phyloP scores from a whole-genome alignment of 2,329 filamentous ascomycete species.

The Chrysoporthe austroafricana region DNA sequence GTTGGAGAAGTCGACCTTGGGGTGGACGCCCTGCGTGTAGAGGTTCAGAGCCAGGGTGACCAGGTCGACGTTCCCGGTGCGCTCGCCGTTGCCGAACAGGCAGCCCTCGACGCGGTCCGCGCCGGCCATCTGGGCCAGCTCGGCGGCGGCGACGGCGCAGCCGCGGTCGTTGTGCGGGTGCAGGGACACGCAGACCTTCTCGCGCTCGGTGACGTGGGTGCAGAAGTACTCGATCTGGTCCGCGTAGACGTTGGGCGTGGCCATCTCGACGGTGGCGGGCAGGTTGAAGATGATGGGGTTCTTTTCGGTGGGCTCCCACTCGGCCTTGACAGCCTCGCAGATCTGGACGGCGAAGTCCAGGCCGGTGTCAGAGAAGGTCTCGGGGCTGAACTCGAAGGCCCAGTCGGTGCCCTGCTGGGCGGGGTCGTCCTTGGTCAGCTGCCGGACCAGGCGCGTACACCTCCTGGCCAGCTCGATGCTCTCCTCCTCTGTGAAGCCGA shows the following conservation, averaged over 20 bases:
- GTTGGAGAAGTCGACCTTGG: slow-evolving; percentile 89
- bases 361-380: slow-evolving; percentile 88
- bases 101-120: slow-evolving; percentile 94
- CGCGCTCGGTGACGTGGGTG: slow-evolving; percentile 77
- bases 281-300: slow-evolving; percentile 95
- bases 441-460: slow-evolving; percentile 84
- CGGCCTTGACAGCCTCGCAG: slow-evolving; percentile 91
- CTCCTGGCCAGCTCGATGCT: slow-evolving; percentile 79
- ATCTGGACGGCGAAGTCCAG: slow-evolving; percentile 82
- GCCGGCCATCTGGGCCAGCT: slow-evolving; percentile 94
- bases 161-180: slow-evolving; percentile 96
- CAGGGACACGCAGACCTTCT: slow-evolving; percentile 86
- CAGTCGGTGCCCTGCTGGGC: slow-evolving; percentile 63
- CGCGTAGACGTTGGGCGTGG: slow-evolving; percentile 93
- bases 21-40: slow-evolving; percentile 89
- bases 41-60: slow-evolving; percentile 92
- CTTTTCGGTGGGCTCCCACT: slow-evolving; percentile 81
- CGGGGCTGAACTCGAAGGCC: slow-evolving; percentile 83
- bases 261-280: slow-evolving; percentile 92
- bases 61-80: slow-evolving; percentile 93
- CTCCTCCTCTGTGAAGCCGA: slow-evolving; percentile 83
- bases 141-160: slow-evolving; percentile 85
- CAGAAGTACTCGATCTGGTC: slow-evolving; percentile 98
- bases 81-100: slow-evolving; percentile 91
- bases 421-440: slow-evolving; percentile 82